A percentile compares a stretch with the other conserved stretches of the same genome.
Conservation (phyloP, 1,284 basidiomycete genomes). For the Retiboletus fuscus region DNA sequence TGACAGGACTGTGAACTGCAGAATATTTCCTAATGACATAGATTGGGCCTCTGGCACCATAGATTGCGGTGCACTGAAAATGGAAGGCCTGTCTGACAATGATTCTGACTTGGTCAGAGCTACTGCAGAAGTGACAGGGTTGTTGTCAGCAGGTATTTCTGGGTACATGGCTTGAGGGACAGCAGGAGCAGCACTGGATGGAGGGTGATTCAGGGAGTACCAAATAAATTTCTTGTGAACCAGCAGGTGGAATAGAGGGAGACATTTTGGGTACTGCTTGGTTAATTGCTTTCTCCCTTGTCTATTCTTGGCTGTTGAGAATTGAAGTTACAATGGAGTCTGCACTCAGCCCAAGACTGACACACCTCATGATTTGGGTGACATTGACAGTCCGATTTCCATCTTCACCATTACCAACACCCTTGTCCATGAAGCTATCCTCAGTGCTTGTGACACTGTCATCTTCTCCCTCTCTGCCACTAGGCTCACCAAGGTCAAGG, state of each 20-base stretch:
- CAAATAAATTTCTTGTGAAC: slow-evolving; percentile 35
- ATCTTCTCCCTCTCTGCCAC: slow-evolving; percentile 37
- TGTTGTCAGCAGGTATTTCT: slow-evolving; percentile 21
- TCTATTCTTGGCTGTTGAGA: slow-evolving; percentile 42
- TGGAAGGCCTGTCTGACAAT: slow-evolving; percentile 19
- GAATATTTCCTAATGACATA: slow-evolving; percentile 13
- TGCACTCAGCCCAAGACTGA: slow-evolving; percentile 53
- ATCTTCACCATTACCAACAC: slow-evolving; percentile 40
- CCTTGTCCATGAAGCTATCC: slow-evolving; percentile 63
- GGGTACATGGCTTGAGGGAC: slow-evolving; percentile 28
- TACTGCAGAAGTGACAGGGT: slow-evolving; percentile 3
- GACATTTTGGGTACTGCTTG: slow-evolving; percentile 25
- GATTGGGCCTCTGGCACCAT: slow-evolving; percentile 21
- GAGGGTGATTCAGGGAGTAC: slow-evolving; percentile 31
- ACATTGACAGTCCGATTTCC: slow-evolving; percentile 62
- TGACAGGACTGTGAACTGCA: slow-evolving; percentile 41
- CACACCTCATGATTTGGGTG: slow-evolving; percentile 56
- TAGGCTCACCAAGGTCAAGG: slow-evolving; percentile 51
- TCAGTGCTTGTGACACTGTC: slow-evolving; percentile 69
- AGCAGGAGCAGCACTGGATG: slow-evolving; percentile 1
- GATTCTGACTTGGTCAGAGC: slow-evolving; percentile 12
- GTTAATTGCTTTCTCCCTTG: slow-evolving; percentile 41
- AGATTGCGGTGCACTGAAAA: slow-evolving; percentile 35
- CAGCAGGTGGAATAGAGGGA: slow-evolving; percentile 17
- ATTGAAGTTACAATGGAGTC: slow-evolving; percentile 61